Percentiles rank a stretch among this genome's conserved stretches.
Evolutionary conservation across 257 asterid species (phyloP).

Genomic region (Fraxinus excelsior): DNA sequence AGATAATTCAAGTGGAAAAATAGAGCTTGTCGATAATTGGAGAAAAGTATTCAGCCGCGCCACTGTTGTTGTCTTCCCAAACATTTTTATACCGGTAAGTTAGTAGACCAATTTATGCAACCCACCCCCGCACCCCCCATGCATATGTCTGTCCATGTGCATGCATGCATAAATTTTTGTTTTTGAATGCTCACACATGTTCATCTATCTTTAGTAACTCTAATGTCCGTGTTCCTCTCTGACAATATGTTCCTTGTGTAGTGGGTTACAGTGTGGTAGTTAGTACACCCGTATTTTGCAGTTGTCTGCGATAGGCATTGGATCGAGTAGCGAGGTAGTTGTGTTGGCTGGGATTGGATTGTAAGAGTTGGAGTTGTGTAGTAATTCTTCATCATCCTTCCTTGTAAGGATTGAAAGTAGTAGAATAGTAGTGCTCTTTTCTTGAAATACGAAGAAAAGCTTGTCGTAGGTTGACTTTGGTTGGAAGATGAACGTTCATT

Average conservation of each 20-base stretch:
- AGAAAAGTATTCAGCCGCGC: conserved; percentile 76
- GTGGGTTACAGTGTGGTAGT: background rate
- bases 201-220: background rate
- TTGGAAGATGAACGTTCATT: background rate
- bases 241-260: background rate
- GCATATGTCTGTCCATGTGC: no score
- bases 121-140: no score
- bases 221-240: background rate
- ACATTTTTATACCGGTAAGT: conserved; percentile 81
- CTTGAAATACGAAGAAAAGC: background rate
- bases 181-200: background rate
- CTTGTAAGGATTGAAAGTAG: background rate
- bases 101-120: background rate
- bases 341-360: background rate
- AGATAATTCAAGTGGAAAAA: conserved; percentile 56
- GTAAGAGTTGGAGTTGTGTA: background rate
- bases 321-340: background rate
- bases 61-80: conserved; percentile 81
- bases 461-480: background rate
- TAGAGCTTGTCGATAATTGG: conserved; percentile 65
- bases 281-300: background rate
- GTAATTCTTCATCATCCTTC: background rate
- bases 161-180: background rate
- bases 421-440: background rate
- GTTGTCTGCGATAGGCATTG: background rate